Conservation (phyloP, 2,329 filamentous ascomycete genomes). For the Pseudogymnoascus sp. region DNA sequence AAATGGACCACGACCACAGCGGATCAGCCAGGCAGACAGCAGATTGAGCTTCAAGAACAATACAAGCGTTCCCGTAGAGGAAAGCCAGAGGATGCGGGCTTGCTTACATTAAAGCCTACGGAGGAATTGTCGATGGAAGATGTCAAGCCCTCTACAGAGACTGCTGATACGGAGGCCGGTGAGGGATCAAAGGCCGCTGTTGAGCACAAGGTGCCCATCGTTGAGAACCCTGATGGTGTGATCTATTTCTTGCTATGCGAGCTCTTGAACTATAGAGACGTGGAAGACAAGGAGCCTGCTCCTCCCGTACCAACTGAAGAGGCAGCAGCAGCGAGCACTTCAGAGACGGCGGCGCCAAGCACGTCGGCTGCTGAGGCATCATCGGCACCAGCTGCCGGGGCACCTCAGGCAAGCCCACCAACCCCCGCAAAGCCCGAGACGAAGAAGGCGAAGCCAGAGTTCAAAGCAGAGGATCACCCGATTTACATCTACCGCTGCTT, state of each 20-base stretch:
- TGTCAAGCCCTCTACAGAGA: conserved; percentile 53
- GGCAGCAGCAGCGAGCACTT: conserved; percentile 17
- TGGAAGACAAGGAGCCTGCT: conserved; percentile 68
- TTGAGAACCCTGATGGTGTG: conserved; percentile 90
- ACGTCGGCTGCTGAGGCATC: conserved; percentile 4
- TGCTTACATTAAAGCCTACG: conserved; percentile 26
- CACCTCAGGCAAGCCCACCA: background rate
- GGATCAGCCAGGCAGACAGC: conserved; percentile 34
- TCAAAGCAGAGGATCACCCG: conserved; percentile 87
- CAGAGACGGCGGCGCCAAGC: conserved; percentile 27
- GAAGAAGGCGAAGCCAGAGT: conserved; percentile 61
- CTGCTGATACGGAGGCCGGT: conserved; percentile 48
- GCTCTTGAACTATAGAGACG: conserved; percentile 81
- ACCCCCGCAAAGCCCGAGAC: conserved; percentile 30
- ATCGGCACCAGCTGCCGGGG: conserved; percentile 12
- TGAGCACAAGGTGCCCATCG: conserved; percentile 72
- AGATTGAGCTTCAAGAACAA: conserved; percentile 19
- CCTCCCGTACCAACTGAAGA: conserved; percentile 18
- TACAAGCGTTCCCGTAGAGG: conserved; percentile 12
- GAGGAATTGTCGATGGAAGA: conserved; percentile 33
- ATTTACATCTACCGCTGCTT: conserved; percentile 97
- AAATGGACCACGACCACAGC: conserved; percentile 42
- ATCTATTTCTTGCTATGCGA: conserved; percentile 93
- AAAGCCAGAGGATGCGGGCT: conserved; percentile 22
- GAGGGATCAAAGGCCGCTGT: conserved; percentile 53